These are phyloP conservation scores for Yarrowia sp. DNA, from an alignment of 805 yeast genomes.

Conservation along the genomic window DNA sequence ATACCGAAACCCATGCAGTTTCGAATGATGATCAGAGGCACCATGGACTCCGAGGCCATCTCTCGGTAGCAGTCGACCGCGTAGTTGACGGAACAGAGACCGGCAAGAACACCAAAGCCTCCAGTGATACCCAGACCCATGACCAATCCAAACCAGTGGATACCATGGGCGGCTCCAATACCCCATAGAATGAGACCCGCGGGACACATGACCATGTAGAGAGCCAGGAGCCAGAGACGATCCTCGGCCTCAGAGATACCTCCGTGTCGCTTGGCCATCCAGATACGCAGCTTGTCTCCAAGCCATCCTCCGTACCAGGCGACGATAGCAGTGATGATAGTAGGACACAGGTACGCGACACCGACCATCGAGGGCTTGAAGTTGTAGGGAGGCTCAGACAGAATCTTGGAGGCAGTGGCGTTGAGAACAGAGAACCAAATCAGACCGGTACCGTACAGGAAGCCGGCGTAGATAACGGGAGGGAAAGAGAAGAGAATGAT, in stretches of 20 bases:
- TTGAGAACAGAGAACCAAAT: conserved; percentile 33
- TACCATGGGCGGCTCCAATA: conserved; percentile 57
- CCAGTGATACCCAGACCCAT: conserved; percentile 57
- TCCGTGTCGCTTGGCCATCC: conserved; percentile 46
- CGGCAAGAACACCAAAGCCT: conserved; percentile 56
- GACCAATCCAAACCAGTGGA: conserved; percentile 59
- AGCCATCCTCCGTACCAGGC: conserved; percentile 36
- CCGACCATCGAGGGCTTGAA: conserved; percentile 36
- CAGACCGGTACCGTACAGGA: conserved; percentile 32
- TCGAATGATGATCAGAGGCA: conserved; percentile 57
- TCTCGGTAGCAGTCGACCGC: conserved; percentile 57
- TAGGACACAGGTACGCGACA: conserved; percentile 27
- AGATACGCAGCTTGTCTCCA: conserved; percentile 26
- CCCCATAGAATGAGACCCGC: conserved; percentile 60
- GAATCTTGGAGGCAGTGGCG: conserved; percentile 34
- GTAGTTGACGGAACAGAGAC: conserved; percentile 55
- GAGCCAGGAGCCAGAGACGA: conserved; percentile 56
- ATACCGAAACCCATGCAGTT: conserved; percentile 60
- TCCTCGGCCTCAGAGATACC: conserved; percentile 60
- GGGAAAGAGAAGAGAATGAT: conserved; percentile 32
- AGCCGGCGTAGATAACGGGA: conserved; percentile 28
- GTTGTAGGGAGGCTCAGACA: conserved; percentile 37
- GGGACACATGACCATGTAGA: conserved; percentile 56
- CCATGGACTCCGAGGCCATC: conserved; percentile 56
- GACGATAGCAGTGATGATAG: conserved; percentile 7